Evolutionary conservation across 768 basidiomycete species (phyloP).

Genomic region (Megacollybia marginata): DNA sequence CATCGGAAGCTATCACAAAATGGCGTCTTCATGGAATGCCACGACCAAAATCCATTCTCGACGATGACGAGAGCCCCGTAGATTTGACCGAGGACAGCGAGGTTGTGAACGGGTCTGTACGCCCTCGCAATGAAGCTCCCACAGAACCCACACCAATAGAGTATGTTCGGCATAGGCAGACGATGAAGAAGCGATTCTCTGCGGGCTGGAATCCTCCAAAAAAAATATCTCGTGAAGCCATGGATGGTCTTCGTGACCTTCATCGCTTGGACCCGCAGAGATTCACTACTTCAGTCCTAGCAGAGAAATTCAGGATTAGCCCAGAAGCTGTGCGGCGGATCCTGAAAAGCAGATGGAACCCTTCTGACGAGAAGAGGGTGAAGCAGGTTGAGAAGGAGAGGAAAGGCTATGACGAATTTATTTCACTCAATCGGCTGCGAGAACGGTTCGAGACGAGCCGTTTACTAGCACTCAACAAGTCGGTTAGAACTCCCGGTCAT

Average conservation of each 20-base stretch:
- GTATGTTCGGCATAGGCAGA: conserved; percentile 41
- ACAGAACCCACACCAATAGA: conserved; percentile 38
- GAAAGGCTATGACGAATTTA: conserved; percentile 30
- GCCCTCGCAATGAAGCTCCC: conserved; percentile 31
- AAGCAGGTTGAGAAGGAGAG: conserved; percentile 46
- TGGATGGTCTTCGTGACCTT: conserved; percentile 70
- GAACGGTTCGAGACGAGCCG: conserved; percentile 33
- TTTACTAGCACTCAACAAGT: conserved; percentile 19
- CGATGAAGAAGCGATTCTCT: conserved; percentile 49
- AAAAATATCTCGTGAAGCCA: conserved; percentile 76
- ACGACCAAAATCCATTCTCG: conserved; percentile 36
- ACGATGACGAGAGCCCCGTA: conserved; percentile 35
- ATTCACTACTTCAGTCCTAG: conserved; percentile 63
- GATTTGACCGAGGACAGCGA: conserved; percentile 49
- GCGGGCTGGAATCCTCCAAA: conserved; percentile 72
- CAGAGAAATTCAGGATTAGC: conserved; percentile 70
- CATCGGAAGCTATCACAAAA: conserved; percentile 19
- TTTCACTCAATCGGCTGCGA: conserved; percentile 29
- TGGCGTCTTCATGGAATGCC: conserved; percentile 33
- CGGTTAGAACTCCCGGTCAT: conserved; percentile 6
- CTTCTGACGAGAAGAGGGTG: conserved; percentile 43
- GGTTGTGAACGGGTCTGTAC: conserved; percentile 33
- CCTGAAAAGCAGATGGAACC: conserved; percentile 67
- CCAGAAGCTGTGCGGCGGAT: conserved; percentile 79
- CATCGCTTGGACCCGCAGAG: conserved; percentile 54